Percentiles rank a stretch among this genome's conserved stretches.
Conservation (phyloP, 352 stramenopile genomes). For the Globisporangium acanthophoron region DNA sequence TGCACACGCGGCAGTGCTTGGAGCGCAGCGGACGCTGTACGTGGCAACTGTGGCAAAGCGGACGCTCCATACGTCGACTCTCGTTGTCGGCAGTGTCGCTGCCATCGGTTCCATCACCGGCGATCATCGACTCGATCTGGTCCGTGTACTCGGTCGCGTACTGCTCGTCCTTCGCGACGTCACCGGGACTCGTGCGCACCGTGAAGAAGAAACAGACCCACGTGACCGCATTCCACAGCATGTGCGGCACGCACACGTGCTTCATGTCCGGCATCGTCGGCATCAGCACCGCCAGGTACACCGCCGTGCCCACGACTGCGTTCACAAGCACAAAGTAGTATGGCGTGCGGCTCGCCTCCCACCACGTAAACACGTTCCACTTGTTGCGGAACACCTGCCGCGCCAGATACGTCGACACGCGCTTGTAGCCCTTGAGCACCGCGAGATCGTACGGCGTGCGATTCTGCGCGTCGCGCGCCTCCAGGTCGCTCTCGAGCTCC, state of each 20-base stretch:
- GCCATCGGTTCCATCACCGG: slow-evolving; percentile 9
- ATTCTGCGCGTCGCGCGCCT: slow-evolving; percentile 39
- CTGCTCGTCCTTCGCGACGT: slow-evolving; percentile 28
- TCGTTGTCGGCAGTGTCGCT: slow-evolving; percentile 19
- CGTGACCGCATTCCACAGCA: slow-evolving; percentile 50
- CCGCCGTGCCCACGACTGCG: slow-evolving; percentile 23
- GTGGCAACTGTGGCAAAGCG: slow-evolving; percentile 82
- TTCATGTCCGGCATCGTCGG: slow-evolving; percentile 47
- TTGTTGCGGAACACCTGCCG: slow-evolving; percentile 24
- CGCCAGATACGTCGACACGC: slow-evolving; percentile 51
- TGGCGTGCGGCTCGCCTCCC: slow-evolving; percentile 48
- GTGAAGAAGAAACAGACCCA: slow-evolving; percentile 68
- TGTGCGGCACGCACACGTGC: slow-evolving; percentile 54
- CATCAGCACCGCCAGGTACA: slow-evolving; percentile 54
- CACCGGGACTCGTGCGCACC: slow-evolving; percentile 48
- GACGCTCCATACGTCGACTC: slow-evolving; percentile 44
- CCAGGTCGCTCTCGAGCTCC: slow-evolving; percentile 61
- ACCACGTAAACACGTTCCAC: slow-evolving; percentile 70
- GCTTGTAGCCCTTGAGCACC: slow-evolving; percentile 43
- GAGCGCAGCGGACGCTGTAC: slow-evolving; percentile 68
- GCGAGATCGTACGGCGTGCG: slow-evolving; percentile 62
- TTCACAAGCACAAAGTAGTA: slow-evolving; percentile 72
- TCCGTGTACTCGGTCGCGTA: slow-evolving; percentile 47
- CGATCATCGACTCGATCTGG: slow-evolving; percentile 47
- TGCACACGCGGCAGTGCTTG: slow-evolving; percentile 90